Conservation (phyloP, 371 early-diverging fungal genomes). For the Mortierella sp. region DNA sequence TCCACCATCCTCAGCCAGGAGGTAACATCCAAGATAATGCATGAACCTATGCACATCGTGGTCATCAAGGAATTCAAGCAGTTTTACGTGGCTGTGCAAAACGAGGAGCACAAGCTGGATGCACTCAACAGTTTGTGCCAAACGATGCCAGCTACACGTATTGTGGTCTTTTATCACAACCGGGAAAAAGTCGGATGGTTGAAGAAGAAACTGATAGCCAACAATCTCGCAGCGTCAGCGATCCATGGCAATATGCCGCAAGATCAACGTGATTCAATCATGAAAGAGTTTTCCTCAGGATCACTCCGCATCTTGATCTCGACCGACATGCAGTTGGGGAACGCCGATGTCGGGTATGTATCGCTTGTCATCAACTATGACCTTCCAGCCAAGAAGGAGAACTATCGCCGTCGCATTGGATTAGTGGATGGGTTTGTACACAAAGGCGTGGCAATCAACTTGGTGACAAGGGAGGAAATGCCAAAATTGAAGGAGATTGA, state of each 20-base stretch:
- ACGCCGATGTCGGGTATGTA: too few relatives aligned
- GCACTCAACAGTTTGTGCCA: conserved; percentile 95
- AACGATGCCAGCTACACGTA: conserved; percentile 46
- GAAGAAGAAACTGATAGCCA: conserved; percentile 90
- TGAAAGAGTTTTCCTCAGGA: conserved; percentile 93
- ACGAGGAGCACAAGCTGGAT: conserved; percentile 93
- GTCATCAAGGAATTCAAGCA: conserved; percentile 68
- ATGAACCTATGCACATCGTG: conserved; percentile 91
- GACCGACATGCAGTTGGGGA: conserved; percentile 84
- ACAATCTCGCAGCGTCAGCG: conserved; percentile 95
- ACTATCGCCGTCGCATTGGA: conserved; percentile 60
- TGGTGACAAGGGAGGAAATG: background rate
- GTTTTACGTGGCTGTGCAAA: conserved; percentile 86
- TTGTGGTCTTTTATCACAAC: conserved; percentile 97
- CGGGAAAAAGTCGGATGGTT: conserved; percentile 97
- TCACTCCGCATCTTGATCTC: conserved; percentile 94
- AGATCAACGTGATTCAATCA: conserved; percentile 84
- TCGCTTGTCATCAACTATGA: too few relatives aligned
- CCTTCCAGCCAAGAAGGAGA: conserved; percentile 90
- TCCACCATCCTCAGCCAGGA: too few relatives aligned
- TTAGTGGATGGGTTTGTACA: too few relatives aligned
- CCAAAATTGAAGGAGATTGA: background rate
- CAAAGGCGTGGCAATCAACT: too few relatives aligned
- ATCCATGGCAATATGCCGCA: conserved; percentile 98
- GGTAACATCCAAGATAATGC: conserved; percentile 95